phyloP scores from a whole-genome alignment of 176 grass and related monocot species.

The Triticum timopheevii region DNA sequence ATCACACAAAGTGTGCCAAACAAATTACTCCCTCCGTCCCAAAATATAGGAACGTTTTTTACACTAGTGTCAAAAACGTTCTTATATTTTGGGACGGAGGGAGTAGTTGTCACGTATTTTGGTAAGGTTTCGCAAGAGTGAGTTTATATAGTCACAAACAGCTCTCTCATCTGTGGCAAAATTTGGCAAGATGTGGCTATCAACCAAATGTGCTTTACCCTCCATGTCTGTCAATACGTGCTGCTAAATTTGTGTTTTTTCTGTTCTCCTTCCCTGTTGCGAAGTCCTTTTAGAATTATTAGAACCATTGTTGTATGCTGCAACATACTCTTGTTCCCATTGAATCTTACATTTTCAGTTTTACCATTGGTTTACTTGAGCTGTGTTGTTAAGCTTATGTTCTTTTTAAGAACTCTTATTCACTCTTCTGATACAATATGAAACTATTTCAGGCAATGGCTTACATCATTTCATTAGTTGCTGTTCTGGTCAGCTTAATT shows the following conservation, averaged over 20 bases:
- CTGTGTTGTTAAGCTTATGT: slow-evolving; percentile 1
- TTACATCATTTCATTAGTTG: slow-evolving; percentile 61
- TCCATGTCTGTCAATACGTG: neutral
- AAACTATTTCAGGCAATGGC: slow-evolving; percentile 57
- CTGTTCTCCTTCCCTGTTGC: neutral
- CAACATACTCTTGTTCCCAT: neutral
- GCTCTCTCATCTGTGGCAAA: neutral
- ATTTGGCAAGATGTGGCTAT: neutral
- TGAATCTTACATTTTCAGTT: neutral
- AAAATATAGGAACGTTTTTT: too few relatives aligned
- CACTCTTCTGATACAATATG: slow-evolving; percentile 20
- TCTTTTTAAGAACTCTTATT: slow-evolving; percentile 18
- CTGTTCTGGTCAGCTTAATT: slow-evolving; percentile 65
- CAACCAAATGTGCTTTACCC: neutral
- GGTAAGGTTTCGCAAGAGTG: neutral
- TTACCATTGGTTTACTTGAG: neutral
- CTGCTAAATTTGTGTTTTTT: neutral
- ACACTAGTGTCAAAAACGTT: too few relatives aligned
- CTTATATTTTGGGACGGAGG: too few relatives aligned
- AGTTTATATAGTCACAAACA: neutral
- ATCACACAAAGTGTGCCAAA: neutral
- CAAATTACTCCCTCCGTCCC: neutral
- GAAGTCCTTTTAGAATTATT: neutral
- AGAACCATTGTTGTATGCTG: neutral
- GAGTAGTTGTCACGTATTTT: neutral